A percentile compares a stretch with the other conserved stretches of the same genome.
Conservation (phyloP, 2,329 filamentous ascomycete species). For the Elsinoe australis region DNA sequence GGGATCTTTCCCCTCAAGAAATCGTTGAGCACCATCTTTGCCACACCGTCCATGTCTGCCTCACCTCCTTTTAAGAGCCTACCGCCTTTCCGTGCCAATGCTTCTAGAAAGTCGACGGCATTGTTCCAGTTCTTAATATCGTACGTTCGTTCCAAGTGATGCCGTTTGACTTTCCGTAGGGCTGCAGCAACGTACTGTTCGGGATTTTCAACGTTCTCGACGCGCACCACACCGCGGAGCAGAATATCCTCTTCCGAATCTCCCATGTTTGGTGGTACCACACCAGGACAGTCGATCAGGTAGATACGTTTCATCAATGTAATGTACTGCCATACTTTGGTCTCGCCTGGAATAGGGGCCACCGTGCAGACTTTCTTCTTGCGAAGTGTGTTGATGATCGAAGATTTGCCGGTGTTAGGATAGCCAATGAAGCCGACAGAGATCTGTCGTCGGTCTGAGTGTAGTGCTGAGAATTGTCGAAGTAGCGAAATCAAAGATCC, state of each 20-base stretch:
- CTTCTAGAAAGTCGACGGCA: conserved; percentile 74
- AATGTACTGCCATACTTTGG: conserved; percentile 97
- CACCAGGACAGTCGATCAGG: conserved; percentile 92
- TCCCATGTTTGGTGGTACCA: conserved; percentile 79
- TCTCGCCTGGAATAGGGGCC: conserved; percentile 91
- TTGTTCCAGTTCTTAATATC: conserved; percentile 72
- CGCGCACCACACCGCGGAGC: conserved; percentile 80
- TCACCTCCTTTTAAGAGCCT: conserved; percentile 86
- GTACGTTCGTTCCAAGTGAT: conserved; percentile 89
- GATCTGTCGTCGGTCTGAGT: conserved; percentile 87
- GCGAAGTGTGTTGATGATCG: conserved; percentile 90
- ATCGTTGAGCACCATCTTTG: conserved; percentile 94
- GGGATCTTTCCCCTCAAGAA: conserved; percentile 92
- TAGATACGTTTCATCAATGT: conserved; percentile 91
- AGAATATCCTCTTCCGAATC: conserved; percentile 84
- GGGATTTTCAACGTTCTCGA: conserved; percentile 93
- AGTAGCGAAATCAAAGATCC: conserved; percentile 87
- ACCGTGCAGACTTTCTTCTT: conserved; percentile 93
- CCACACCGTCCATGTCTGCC: conserved; percentile 86
- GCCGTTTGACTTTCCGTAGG: conserved; percentile 68
- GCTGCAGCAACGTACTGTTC: conserved; percentile 91
- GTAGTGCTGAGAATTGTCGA: conserved; percentile 83
- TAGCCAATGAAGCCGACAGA: conserved; percentile 84
- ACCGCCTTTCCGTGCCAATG: conserved; percentile 79
- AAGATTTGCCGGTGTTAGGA: conserved; percentile 92